phyloP scores from a whole-genome alignment of 495 filamentous ascomycete genomes.

The Friedmanniomyces simplex region DNA sequence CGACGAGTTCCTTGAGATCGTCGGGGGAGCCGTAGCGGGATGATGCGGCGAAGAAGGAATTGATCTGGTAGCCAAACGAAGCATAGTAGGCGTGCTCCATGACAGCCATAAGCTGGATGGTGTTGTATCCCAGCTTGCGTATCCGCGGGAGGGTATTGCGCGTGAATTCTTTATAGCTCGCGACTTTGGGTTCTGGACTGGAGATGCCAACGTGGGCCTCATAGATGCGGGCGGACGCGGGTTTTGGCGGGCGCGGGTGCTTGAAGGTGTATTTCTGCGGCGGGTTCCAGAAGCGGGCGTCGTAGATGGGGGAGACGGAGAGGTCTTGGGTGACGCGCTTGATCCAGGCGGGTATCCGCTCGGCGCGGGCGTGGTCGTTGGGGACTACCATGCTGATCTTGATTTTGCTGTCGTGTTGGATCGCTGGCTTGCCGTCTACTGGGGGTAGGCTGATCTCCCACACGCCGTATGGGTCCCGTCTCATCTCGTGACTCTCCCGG shows the following conservation, averaged over 20 bases:
- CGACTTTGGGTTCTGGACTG: slow-evolving; percentile 74
- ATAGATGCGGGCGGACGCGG: slow-evolving; percentile 78
- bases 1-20: slow-evolving; percentile 91
- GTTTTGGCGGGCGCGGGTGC: slow-evolving; percentile 71
- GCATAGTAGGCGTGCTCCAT: slow-evolving; percentile 99
- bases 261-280: slow-evolving; percentile 72
- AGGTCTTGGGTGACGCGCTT: slow-evolving; percentile 93
- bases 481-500: slow-evolving; percentile 71
- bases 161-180: slow-evolving; percentile 97
- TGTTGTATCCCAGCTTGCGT: slow-evolving; percentile 84
- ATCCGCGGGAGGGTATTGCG: slow-evolving; percentile 84
- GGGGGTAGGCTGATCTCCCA: slow-evolving; percentile 76
- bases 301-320: slow-evolving; percentile 75
- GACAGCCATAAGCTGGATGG: slow-evolving; percentile 96
- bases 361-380: slow-evolving; percentile 60
- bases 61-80: slow-evolving; percentile 96
- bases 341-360: slow-evolving; percentile 92
- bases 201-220: slow-evolving; percentile 98
- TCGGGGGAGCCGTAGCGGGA: slow-evolving; percentile 91
- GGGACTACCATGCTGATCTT: slow-evolving; percentile 86
- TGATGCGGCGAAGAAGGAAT: slow-evolving; percentile 96
- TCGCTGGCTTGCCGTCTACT: slow-evolving; percentile 60
- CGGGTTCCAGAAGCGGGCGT: slow-evolving; percentile 96
- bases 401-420: slow-evolving; percentile 87
- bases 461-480: slow-evolving; percentile 71